Evolutionary conservation across 768 basidiomycete genomes (phyloP).

Genomic region (Psilocybe cubensis): DNA sequence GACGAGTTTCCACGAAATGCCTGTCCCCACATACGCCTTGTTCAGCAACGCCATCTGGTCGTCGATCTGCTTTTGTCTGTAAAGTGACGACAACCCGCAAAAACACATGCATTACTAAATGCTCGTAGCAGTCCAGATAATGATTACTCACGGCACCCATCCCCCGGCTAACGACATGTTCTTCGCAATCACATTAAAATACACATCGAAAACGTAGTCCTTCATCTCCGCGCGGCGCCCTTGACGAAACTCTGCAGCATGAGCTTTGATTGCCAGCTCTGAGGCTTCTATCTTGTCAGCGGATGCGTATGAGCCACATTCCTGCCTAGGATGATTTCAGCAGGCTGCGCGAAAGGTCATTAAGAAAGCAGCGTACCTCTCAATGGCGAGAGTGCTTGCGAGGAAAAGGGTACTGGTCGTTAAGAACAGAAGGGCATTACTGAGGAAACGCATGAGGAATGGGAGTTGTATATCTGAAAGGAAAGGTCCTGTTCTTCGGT

Average conservation of each 20-base stretch:
- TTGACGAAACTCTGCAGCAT: background rate
- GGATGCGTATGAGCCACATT: background rate
- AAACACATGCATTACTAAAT: too few relatives aligned
- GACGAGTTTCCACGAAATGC: slow-evolving; percentile 33
- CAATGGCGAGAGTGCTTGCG: background rate
- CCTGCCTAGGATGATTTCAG: background rate
- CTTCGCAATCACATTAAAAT: slow-evolving; percentile 16
- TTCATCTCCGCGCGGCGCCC: background rate
- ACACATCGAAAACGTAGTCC: slow-evolving; percentile 13
- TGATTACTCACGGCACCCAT: slow-evolving; percentile 27
- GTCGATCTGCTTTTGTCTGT: slow-evolving; percentile 26
- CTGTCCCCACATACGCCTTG: slow-evolving; percentile 29
- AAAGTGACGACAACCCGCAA: too few relatives aligned
- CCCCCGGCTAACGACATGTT: slow-evolving; percentile 18
- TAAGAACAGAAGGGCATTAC: background rate
- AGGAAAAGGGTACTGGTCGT: background rate
- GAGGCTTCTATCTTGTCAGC: background rate
- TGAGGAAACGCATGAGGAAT: background rate
- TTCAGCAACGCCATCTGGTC: slow-evolving; percentile 38
- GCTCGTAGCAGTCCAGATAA: background rate
- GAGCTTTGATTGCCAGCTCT: background rate
- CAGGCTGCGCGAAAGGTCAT: background rate
- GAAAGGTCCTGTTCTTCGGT: background rate
- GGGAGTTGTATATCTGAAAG: background rate
- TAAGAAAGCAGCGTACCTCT: background rate